Conservation (phyloP, 371 early-diverging fungal species). For the Basidiobolus meristosporus region DNA sequence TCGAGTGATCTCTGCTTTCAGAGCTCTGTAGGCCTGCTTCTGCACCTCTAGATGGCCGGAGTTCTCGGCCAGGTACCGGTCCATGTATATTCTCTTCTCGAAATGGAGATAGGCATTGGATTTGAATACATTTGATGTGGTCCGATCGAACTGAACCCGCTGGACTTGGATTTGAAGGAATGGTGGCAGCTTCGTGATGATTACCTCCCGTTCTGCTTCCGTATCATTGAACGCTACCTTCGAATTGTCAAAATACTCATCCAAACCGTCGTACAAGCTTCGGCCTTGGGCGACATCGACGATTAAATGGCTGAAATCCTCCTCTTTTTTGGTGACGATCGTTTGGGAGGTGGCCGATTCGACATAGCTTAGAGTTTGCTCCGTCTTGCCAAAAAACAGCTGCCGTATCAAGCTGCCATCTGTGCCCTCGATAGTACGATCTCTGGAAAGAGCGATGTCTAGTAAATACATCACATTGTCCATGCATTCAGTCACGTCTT, state of each 20-base stretch:
- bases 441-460: not conserved
- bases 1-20: not conserved
- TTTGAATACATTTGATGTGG: constrained; percentile 32
- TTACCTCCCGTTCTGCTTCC: constrained; percentile 25
- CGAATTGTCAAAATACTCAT: constrained; percentile 28
- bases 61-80: constrained; percentile 24
- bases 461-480: not conserved
- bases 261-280: constrained; percentile 35
- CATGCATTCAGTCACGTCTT: constrained; percentile 1
- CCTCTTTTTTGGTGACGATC: constrained; percentile 21
- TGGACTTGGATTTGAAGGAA: constrained; percentile 36
- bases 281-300: constrained; percentile 30
- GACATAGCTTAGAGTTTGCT: constrained; percentile 27
- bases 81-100: constrained; percentile 26
- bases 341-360: constrained; percentile 15
- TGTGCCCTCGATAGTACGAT: too few relatives aligned
- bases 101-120: constrained; percentile 35
- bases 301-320: constrained; percentile 38
- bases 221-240: constrained; percentile 21
- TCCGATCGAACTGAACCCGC: constrained; percentile 45
- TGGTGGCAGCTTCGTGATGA: constrained; percentile 29
- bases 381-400: constrained; percentile 38
- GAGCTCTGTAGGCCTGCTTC: not conserved
- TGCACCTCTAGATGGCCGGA: constrained; percentile 9
- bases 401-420: too few relatives aligned